Evolutionary conservation across 2,329 filamentous ascomycete species (phyloP).

Genomic region (Apiospora rasikravindrae): DNA sequence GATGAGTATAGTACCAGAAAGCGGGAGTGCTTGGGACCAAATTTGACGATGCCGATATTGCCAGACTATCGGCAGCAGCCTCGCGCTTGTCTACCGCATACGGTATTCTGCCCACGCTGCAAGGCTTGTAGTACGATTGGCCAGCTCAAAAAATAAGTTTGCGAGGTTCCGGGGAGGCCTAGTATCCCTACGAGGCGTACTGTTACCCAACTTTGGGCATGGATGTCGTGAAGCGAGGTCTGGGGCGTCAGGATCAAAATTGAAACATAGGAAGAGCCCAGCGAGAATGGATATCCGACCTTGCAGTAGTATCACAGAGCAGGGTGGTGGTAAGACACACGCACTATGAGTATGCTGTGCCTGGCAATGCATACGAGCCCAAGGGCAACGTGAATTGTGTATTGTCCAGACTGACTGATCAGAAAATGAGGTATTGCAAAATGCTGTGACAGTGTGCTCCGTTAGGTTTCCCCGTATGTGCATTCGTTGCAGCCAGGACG

Average conservation of each 20-base stretch:
- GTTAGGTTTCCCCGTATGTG: constrained; percentile 3
- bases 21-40: neutral
- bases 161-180: neutral
- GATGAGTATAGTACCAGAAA: constrained; percentile 3
- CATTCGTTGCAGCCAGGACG: neutral
- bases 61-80: neutral
- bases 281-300: neutral
- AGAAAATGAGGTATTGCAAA: constrained; percentile 5
- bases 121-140: constrained; percentile 5
- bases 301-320: neutral
- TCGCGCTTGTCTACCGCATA: neutral
- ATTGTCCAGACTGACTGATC: constrained; percentile 11
- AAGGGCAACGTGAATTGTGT: constrained; percentile 12
- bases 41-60: neutral
- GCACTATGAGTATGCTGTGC: constrained; percentile 10
- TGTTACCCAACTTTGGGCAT: neutral
- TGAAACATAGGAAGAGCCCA: neutral
- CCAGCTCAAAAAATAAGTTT: neutral
- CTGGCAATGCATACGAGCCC: constrained; percentile 14
- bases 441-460: neutral
- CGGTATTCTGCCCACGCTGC: neutral
- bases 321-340: neutral
- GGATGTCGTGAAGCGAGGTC: neutral
- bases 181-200: neutral
- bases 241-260: neutral